Conservation (phyloP, 345 rosid species). For the Populus pruinosa region DNA sequence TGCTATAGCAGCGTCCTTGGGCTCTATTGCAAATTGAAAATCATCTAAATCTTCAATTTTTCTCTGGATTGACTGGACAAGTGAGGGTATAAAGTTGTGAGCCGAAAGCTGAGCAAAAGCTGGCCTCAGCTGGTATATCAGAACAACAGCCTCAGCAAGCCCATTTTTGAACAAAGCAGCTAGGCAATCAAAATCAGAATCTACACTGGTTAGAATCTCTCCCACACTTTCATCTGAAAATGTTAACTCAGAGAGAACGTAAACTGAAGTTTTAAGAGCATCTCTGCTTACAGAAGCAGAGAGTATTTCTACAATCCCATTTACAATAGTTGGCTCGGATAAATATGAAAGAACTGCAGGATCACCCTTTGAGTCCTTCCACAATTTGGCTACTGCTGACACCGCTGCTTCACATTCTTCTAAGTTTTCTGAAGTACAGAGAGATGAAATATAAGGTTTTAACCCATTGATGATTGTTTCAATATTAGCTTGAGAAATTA, state of each 20-base stretch:
- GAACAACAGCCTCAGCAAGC: slow-evolving; percentile 53
- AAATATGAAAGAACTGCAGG: slow-evolving; percentile 49
- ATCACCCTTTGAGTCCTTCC: slow-evolving; percentile 60
- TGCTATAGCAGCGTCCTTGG: slow-evolving; percentile 52
- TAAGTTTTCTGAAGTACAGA: slow-evolving; percentile 58
- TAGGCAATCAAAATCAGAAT: slow-evolving; percentile 58
- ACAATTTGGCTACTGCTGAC: slow-evolving; percentile 39
- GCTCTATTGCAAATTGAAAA: slow-evolving; percentile 41
- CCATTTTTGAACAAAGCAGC: slow-evolving; percentile 61
- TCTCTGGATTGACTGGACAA: slow-evolving; percentile 41
- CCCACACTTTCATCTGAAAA: slow-evolving; percentile 41
- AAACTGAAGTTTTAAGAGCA: slow-evolving; percentile 44
- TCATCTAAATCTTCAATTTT: slow-evolving; percentile 36
- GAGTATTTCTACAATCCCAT: slow-evolving; percentile 55
- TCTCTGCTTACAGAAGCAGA: slow-evolving; percentile 56
- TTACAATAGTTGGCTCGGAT: slow-evolving; percentile 42
- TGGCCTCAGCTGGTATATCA: slow-evolving; percentile 53
- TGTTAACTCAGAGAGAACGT: slow-evolving; percentile 50
- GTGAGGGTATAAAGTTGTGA: slow-evolving; percentile 51
- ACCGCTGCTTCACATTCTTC: slow-evolving; percentile 62
- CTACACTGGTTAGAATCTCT: slow-evolving; percentile 50
- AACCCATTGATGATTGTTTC: slow-evolving; percentile 49
- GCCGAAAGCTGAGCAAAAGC: slow-evolving; percentile 46
- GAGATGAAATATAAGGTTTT: slow-evolving; percentile 46
- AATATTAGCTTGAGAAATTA: slow-evolving; percentile 51